Evolutionary conservation across 2,329 filamentous ascomycete genomes (phyloP).

Genomic region (Ophiostoma piceae): DNA sequence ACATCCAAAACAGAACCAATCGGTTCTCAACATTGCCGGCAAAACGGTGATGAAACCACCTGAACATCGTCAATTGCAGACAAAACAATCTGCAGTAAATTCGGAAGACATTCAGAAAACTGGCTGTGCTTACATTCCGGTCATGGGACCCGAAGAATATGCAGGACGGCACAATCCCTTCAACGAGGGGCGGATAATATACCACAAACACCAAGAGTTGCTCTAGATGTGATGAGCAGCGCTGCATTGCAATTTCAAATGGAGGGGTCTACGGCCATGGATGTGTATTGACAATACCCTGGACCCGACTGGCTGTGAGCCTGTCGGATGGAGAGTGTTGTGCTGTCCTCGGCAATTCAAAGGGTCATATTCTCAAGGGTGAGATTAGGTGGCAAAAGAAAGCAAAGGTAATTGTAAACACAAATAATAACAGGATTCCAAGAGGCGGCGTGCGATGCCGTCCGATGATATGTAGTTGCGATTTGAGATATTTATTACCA

Average conservation of each 20-base stretch:
- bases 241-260: not conserved
- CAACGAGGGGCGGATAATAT: not conserved
- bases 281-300: not conserved
- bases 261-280: not conserved
- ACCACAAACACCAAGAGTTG: not conserved
- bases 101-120: not conserved
- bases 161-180: not conserved
- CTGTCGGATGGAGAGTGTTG: not conserved
- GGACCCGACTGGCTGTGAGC: not conserved
- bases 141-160: not conserved
- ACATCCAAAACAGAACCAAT: no score
- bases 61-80: not conserved
- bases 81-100: not conserved
- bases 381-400: not conserved
- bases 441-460: not conserved
- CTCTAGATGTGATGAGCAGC: not conserved
- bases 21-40: no score
- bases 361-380: not conserved
- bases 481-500: constrained; percentile 13
- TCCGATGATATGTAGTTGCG: constrained; percentile 11
- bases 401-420: constrained; percentile 2
- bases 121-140: not conserved
- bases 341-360: not conserved
- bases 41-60: no score
- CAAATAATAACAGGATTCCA: not conserved